Conservation (phyloP, 148 eudicot genomes). For the Cornus suecica region DNA sequence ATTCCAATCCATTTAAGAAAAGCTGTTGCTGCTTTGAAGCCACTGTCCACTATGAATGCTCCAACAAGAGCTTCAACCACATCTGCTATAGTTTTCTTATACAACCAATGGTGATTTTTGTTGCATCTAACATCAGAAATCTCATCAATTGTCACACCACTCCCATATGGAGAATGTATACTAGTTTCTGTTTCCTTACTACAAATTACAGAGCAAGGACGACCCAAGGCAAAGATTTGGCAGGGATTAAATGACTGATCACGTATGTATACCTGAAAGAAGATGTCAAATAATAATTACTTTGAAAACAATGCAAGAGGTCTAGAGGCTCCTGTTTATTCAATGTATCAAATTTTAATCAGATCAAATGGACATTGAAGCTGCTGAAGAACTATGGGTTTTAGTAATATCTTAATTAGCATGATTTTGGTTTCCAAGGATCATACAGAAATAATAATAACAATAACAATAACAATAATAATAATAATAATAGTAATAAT, state of each 20-base stretch:
- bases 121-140: conserved; percentile 55
- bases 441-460: not conserved
- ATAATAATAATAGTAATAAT: too few species aligned
- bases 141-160: conserved; percentile 17
- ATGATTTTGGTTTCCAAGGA: not conserved
- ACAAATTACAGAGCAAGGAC: conserved; percentile 66
- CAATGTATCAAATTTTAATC: not conserved
- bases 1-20: conserved; percentile 93
- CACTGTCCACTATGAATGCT: conserved; percentile 82
- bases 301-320: conserved; percentile 12
- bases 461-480: too few species aligned
- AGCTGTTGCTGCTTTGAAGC: conserved; percentile 78
- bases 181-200: conserved; percentile 39
- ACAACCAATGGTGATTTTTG: conserved; percentile 77
- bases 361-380: conserved; percentile 1
- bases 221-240: conserved; percentile 70
- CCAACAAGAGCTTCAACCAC: conserved; percentile 91
- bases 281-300: not conserved
- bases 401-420: not conserved
- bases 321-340: not conserved
- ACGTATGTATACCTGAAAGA: conserved; percentile 72
- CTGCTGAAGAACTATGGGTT: not conserved
- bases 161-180: conserved; percentile 41
- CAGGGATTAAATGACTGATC: conserved; percentile 79
- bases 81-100: conserved; percentile 89